Evolutionary conservation across 2,329 filamentous ascomycete genomes (phyloP).

Genomic region (Fusarium verrucosum): DNA sequence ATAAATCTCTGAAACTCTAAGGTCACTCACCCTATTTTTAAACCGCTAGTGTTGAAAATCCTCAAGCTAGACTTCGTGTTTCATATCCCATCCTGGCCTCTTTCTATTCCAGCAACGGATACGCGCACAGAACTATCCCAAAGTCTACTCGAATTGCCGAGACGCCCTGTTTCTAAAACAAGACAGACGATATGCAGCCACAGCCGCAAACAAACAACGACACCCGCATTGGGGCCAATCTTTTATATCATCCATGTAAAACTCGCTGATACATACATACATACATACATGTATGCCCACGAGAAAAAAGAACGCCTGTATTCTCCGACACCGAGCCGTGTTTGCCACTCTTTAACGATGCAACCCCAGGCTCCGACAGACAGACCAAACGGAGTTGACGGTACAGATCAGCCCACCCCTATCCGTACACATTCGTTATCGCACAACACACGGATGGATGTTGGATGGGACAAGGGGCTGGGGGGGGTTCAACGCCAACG

Average conservation of each 20-base stretch:
- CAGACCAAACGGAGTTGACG: constrained; percentile 2
- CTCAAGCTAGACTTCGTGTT: constrained; percentile 19
- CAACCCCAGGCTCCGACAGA: constrained; percentile 13
- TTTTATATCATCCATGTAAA: not conserved
- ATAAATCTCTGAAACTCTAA: not conserved
- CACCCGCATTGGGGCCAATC: constrained; percentile 3
- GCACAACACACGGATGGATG: not conserved
- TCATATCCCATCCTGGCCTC: constrained; percentile 21
- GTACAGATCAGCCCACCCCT: constrained; percentile 13
- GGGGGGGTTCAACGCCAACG: constrained; percentile 4
- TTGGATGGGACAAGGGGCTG: constrained; percentile 4
- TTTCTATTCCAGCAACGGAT: constrained; percentile 14
- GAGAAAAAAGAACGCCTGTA: constrained; percentile 8
- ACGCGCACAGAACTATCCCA: constrained; percentile 15
- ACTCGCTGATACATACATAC: not conserved
- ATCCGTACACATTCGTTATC: constrained; percentile 11
- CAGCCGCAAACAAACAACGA: constrained; percentile 25
- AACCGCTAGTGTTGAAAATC: constrained; percentile 19
- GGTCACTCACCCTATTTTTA: constrained; percentile 27
- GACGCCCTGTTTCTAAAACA: constrained; percentile 6
- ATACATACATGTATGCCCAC: too few relatives aligned
- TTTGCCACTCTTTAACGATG: constrained; percentile 27
- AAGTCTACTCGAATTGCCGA: constrained; percentile 27
- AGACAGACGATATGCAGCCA: constrained; percentile 13
- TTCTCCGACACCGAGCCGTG: constrained; percentile 18